phyloP scores from a whole-genome alignment of 495 filamentous ascomycete species.

The Xylaria venustula region DNA sequence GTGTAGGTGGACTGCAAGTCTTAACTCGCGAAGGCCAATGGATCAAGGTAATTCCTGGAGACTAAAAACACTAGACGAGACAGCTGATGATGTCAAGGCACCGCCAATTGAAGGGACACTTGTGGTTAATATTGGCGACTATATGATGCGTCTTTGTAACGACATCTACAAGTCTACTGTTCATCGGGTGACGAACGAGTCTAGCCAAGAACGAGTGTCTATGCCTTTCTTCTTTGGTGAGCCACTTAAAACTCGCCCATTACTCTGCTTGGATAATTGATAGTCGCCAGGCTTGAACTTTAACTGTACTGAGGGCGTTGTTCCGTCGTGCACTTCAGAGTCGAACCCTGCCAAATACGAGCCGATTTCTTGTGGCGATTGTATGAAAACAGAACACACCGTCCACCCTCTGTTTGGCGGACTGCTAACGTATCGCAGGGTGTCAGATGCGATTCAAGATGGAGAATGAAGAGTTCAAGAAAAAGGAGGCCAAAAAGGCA shows the following conservation, averaged over 20 bases:
- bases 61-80: slow-evolving; percentile 1
- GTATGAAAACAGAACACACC: slow-evolving; percentile 24
- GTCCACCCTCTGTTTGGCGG: background rate
- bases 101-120: slow-evolving; percentile 56
- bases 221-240: slow-evolving; percentile 63
- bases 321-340: slow-evolving; percentile 53
- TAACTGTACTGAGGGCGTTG: slow-evolving; percentile 47
- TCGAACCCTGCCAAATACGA: slow-evolving; percentile 54
- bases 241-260: background rate
- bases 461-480: slow-evolving; percentile 31
- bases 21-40: slow-evolving; percentile 51
- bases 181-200: slow-evolving; percentile 54
- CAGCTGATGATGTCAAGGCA: slow-evolving; percentile 21
- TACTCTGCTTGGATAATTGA: background rate
- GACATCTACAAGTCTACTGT: slow-evolving; percentile 59
- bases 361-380: slow-evolving; percentile 54
- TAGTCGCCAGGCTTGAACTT: slow-evolving; percentile 40
- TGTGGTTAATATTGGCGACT: slow-evolving; percentile 66
- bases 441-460: slow-evolving; percentile 40
- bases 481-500: slow-evolving; percentile 24
- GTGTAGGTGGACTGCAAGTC: slow-evolving; percentile 53
- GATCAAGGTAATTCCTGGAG: slow-evolving; percentile 41
- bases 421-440: slow-evolving; percentile 24
- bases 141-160: slow-evolving; percentile 62
- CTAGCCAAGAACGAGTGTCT: slow-evolving; percentile 47